Evolutionary conservation across 331 rosid species (phyloP), one percentile per base, ranked within the genome.

Genomic region (Quercus lobata): DNA sequence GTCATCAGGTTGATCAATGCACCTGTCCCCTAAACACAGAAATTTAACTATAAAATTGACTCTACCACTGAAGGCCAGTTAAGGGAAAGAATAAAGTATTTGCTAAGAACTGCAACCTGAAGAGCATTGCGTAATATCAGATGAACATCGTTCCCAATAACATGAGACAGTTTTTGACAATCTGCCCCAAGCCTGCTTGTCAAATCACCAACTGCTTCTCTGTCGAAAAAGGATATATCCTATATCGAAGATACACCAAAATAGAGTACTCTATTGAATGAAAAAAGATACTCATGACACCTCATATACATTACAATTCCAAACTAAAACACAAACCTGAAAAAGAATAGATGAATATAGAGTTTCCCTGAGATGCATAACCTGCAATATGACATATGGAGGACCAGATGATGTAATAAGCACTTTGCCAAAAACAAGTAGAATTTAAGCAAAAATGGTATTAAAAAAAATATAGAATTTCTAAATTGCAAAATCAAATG

Each of bases 161-260:
- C 85, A 80, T 80, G 65, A 37, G 97, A 88, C 78, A 93, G 76
- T 65, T 60, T 85, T 82, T 91, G 94, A 76, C 98, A 90, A 83
- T 93, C 98, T 78, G 92, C 87, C 72, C 92, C 87, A 34, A 91
- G 93, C 89, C 93, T 90, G 84, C 97, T 91, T 18, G 97, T 93
- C 87, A 93, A 85, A 84, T 84, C 84, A 79, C 98, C 97, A 61
- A 93, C 92, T 69, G 87, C 78, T 81, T 87, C 92, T 84, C 87
- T 84, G 78, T 91, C 91, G 80, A 87, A 93, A 86, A 90, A 93
- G 65, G 91, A 89, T 53, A 93, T 87, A 81, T 93, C 98, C 97
- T 88, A 81, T 86, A 85, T 81, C 73, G 84, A 72, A 76, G 80
- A 86, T 68, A 63, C 32, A 82, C 63, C 82, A 72, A 18, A 54